Base-by-base conservation (phyloP, 2,329 filamentous ascomycete species). In the Byssochlamys sp. region DNA sequence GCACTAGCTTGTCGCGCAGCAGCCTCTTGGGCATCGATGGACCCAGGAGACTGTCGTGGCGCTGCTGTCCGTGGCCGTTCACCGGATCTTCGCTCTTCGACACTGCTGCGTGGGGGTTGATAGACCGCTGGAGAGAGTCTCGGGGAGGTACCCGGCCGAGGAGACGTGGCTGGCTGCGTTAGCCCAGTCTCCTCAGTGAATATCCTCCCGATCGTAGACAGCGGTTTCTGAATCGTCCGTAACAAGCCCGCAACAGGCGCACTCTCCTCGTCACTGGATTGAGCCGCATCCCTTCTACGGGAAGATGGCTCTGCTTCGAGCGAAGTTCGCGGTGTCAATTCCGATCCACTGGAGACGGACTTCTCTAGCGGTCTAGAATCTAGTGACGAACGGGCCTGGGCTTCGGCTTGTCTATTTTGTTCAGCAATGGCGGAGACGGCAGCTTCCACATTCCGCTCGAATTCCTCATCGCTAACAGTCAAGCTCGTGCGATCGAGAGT, bases 401-500 rank as follows among this genome's bases (percentile, higher is more conserved):
- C 73, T 61, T 84, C 78, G 35, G 81, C 77, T 59, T 79, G 77
- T 58, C 85, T 83, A 67, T 96, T 91, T 67, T 89, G 90, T 74
- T 96, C 92, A 1, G 94, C 92, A 63, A 99, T 99, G 49, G 89
- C 90, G 4, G 90, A 96, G 2, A 99, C 95, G 6, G 94, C 91
- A 3, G 88, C 88, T 75, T 99, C 94, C n/a, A 99, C 95, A 64
- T 96, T 91, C 68, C 83, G 84, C 71, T 99, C 94, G 67, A 99
- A 99, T 39, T 97, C 94, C 57, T 94, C 90, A 67, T 99, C 91
- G 1, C 87, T 87, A 55, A 99, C 94, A 0, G 94, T 97, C 6
- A 99, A 77, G 27, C 88, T 92, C 1, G 94, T 97, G 51, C 91
- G 87, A 73, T 99, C 94, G 73, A 99, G 86, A 59, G 90, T 95